Base-by-base conservation (phyloP, 208 protist species). In the Leishmania mexicana region DNA sequence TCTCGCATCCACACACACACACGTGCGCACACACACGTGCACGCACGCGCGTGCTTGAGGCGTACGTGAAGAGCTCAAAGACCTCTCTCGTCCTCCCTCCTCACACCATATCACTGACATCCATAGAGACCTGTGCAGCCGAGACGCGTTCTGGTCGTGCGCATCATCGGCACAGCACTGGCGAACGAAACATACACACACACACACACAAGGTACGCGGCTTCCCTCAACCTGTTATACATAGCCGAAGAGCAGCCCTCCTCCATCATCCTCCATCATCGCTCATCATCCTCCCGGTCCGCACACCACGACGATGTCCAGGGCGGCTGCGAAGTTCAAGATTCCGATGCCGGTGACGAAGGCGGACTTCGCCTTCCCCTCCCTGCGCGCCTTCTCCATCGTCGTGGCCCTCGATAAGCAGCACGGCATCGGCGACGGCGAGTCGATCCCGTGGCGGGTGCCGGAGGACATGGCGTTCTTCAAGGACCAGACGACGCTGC, bases 391-490 rank as follows among this genome's bases (percentile, higher is more conserved):
- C 73, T 98, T 98, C 78, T 86, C 84, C 45, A 54, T 96, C 54
- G 85, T 98, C 13, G 93, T 98, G 47, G 96, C 95, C 31, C 79
- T 82, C 0, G 94, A 97, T 58, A 78, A 89, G 74, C 79, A 89
- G 38, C 73, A 89, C 76, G 95, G 94, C 49, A 98, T 98, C 77
- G 96, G 96, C 10, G 92, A 96, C 70, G 94, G 93, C 38, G 68
- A 87, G 47, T 88, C 89, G 17, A 93, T 98, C 38, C 95, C 95
- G 19, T 98, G 96, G 96, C 78, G 80, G n/a, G 79, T 97, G 35
- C 94, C 96, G 45, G 93, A 96, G 81, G 96, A 98, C 75, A 92
- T 98, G 92, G 81, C 90, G 58, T 95, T 93, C 85, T 98, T 98
- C 78, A 92, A 92, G 53, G 86, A 96, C 38, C 83, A 90, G 28